Percentiles rank a stretch among this genome's conserved stretches.
Evolutionary conservation across 306 rosid genomes (phyloP).

Genomic region (Neltuma alba): DNA sequence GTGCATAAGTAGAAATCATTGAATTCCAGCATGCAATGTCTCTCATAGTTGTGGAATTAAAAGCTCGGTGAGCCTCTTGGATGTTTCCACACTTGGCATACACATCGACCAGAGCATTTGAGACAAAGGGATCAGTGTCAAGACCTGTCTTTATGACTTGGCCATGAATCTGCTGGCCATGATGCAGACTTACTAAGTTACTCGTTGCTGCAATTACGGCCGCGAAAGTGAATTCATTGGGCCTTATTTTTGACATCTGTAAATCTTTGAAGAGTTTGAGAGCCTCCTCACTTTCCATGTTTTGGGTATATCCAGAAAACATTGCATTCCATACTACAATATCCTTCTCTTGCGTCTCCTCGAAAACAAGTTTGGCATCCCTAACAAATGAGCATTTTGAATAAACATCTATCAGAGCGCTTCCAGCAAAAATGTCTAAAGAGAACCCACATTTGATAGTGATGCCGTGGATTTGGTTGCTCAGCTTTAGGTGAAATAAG

Average conservation of each 20-base stretch:
- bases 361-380: constrained; percentile 78
- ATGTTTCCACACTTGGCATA: constrained; percentile 85
- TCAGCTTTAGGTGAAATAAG: constrained; percentile 52
- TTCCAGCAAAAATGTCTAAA: constrained; percentile 74
- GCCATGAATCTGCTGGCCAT: constrained; percentile 82
- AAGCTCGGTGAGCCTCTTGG: constrained; percentile 62
- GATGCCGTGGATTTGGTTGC: constrained; percentile 79
- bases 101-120: constrained; percentile 83
- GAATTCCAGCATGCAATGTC: constrained; percentile 93
- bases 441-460: constrained; percentile 67
- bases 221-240: constrained; percentile 85
- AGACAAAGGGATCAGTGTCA: constrained; percentile 67
- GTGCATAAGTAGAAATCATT: constrained; percentile 82
- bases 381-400: constrained; percentile 67
- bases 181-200: constrained; percentile 71
- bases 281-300: constrained; percentile 68
- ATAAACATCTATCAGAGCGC: constrained; percentile 87
- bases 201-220: constrained; percentile 71
- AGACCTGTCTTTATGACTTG: constrained; percentile 79
- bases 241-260: constrained; percentile 59
- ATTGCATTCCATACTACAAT: constrained; percentile 91
- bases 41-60: constrained; percentile 49
- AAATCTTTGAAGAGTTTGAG: constrained; percentile 63
- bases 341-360: constrained; percentile 68
- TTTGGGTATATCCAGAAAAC: constrained; percentile 70